phyloP scores from a whole-genome alignment of 768 basidiomycete genomes.

The Panellus pusillus region DNA sequence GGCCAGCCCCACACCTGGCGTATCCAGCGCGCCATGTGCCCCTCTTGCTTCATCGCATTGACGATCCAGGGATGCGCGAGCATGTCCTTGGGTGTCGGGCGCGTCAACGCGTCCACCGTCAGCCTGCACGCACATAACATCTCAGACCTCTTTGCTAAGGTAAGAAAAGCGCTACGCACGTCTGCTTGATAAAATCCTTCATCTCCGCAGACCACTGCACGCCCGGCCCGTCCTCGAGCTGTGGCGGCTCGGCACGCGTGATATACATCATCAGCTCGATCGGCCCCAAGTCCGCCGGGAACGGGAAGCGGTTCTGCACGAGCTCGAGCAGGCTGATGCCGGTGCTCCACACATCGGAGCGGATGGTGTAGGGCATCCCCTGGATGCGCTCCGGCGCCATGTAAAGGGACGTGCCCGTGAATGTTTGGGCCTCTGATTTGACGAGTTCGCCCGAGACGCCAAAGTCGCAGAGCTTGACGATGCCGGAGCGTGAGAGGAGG shows the following conservation, averaged over 20 bases:
- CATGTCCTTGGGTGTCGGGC: slow-evolving; percentile 84
- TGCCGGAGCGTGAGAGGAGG: slow-evolving; percentile 82
- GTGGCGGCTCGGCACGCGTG: slow-evolving; percentile 82
- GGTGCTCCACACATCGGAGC: slow-evolving; percentile 97
- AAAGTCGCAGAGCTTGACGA: slow-evolving; percentile 93
- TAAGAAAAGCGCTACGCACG: slow-evolving; percentile 50
- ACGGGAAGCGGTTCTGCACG: slow-evolving; percentile 92
- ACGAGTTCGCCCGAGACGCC: slow-evolving; percentile 97
- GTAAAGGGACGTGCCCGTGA: slow-evolving; percentile 96
- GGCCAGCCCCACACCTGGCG: slow-evolving; percentile 83
- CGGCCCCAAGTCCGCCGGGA: slow-evolving; percentile 87
- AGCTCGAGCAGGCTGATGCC: slow-evolving; percentile 94
- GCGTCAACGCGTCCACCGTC: slow-evolving; percentile 62
- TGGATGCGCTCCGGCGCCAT: slow-evolving; percentile 99
- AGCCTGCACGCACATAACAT: slow-evolving; percentile 43
- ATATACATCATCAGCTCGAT: slow-evolving; percentile 95
- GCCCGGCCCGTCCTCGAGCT: slow-evolving; percentile 72
- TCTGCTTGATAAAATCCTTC: slow-evolving; percentile 87
- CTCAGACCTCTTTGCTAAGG: background rate
- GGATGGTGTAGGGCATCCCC: slow-evolving; percentile 89
- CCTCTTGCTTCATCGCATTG: slow-evolving; percentile 74
- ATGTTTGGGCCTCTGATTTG: slow-evolving; percentile 88
- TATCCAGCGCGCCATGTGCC: slow-evolving; percentile 89
- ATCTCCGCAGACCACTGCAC: slow-evolving; percentile 77
- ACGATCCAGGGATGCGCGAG: slow-evolving; percentile 83